A percentile compares a stretch with the other conserved stretches of the same genome.
These are phyloP conservation scores for Ephemerocybe angulata DNA, from an alignment of 768 basidiomycete genomes.

Conservation along the genomic window DNA sequence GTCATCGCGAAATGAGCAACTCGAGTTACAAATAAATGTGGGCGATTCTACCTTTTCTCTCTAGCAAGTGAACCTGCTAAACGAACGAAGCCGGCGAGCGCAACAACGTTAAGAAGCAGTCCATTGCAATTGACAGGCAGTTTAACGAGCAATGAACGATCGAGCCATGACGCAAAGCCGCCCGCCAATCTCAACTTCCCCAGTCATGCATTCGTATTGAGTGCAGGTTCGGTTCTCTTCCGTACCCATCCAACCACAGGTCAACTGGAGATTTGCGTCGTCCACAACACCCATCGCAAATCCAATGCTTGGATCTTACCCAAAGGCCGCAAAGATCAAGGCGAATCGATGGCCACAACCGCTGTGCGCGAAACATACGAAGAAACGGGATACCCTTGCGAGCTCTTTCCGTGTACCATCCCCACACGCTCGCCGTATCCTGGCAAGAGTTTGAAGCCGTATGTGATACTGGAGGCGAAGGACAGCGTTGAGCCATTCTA, in stretches of 20 bases:
- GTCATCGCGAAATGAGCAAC: too few species aligned
- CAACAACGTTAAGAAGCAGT: too few species aligned
- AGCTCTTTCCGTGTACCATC: conserved; percentile 46
- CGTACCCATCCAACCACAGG: conserved; percentile 12
- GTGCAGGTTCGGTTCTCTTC: conserved; percentile 42
- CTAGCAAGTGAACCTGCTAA: too few species aligned
- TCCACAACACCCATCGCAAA: conserved; percentile 26
- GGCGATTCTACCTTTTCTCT: too few species aligned
- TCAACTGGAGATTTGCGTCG: conserved; percentile 36
- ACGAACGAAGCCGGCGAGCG: too few species aligned
- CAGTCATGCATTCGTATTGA: conserved; percentile 39
- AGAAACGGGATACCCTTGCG: conserved; percentile 60
- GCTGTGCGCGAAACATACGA: conserved; percentile 63
- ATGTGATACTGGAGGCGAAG: conserved; percentile 21
- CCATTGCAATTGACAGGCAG: too few species aligned
- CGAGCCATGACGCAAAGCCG: too few species aligned
- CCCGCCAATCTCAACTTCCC: too few species aligned
- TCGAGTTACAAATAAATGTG: too few species aligned
- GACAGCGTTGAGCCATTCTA: conserved; percentile 30
- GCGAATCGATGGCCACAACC: conserved; percentile 47
- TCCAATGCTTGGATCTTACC: conserved; percentile 42
- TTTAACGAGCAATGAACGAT: too few species aligned
- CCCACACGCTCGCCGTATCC: conserved; percentile 52
- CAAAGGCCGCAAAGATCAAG: conserved; percentile 59
- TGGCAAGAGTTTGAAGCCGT: conserved; percentile 31